Evolutionary conservation across 371 early-diverging fungal species (phyloP), one percentile per base, ranked within the genome.

Genomic region (Parasitella parasitica): DNA sequence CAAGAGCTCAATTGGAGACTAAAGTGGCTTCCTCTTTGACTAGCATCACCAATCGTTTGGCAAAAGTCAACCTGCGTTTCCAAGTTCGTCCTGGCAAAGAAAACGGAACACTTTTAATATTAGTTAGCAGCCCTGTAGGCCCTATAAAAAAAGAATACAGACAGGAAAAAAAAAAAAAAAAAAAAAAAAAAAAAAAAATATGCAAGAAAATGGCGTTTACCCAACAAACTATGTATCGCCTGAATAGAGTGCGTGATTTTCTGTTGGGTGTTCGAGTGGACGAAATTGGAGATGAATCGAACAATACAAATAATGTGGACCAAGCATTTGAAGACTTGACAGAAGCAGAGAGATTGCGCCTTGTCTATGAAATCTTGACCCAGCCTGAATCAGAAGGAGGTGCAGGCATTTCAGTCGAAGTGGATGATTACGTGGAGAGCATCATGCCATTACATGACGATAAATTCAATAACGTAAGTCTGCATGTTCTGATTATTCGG

Each of bases 371-470:
- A 27, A 78, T 93, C 26, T 77, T 95, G n/a, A 87, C 88, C 0
- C 78, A 80, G 11, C 72, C 89, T 7, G 77, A 67, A 28, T 66
- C 70, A 30, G 90, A 92, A 49, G 91, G 91, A 32, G 89, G 94
- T 16, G 92, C 90, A 2, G 88, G 85, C 22, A 81, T 91, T 43
- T 74, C 84, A 39, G 73, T 83, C 1, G 72, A 78, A 15, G 59
- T 75, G 0, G 84, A 86, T 59, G 78, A 77, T 7, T 88, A 70
- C 67, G 81, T 90, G 3, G 88, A 87, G n/a, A 82, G 86, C 22
- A 80, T 95, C 28, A 83, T 91, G 48, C 88, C 91, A 12, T 73
- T 93, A 54, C 94, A 96, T 59, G 87, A 94, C 69, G 79, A 82
- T 34, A 73, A 80, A 22, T 92, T 90, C 64, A 87, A 93, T 71